Base-by-base conservation (phyloP, 2,329 filamentous ascomycete genomes). In the Byssothecium circinans region DNA sequence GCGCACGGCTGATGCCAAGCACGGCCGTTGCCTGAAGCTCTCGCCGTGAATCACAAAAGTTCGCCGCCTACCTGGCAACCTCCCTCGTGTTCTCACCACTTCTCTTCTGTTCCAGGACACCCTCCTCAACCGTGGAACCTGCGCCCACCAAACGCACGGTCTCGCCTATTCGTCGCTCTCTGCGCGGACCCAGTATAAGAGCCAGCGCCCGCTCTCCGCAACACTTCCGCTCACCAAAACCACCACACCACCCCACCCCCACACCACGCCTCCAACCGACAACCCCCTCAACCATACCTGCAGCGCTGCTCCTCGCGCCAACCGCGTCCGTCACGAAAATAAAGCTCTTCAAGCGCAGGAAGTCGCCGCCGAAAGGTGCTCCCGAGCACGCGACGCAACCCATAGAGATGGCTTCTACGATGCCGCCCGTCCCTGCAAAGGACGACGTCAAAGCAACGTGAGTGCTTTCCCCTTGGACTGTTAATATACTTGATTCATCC, bases 401-500 rank as follows among this genome's bases (percentile, higher is more conserved):
- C 39, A 22, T 27, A 15, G 54, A 36, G 44, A 68, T 69, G 68
- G 56, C 67, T 41, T 62, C 65, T 27, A 49, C 48, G 23, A 73
- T 73, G 70, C 70, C 70, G 8, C 69, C 69, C 47, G 71, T 78
- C 43, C 78, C 78, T 49, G 75, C 77, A 56, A 81, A 79, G 71
- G 80, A 82, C 67, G 80, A 82, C 66, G 72, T 85, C 29, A 75
- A 78, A 39, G 80, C 80, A 69, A 86, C 83, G 81, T 84, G 71
- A 74, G 81, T 78, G 34, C 23, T 30, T 41, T 17, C 40, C 29
- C 22, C 15, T 44, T 11, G n/a, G n/a, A n/a, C n/a, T n/a, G n/a
- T n/a, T n/a, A n/a, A n/a, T n/a, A n/a, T n/a, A 12, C 17, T 39
- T 45, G 33, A 32, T 8, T 22, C 23, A 19, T 35, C n/a, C 15